phyloP scores from a whole-genome alignment of 345 rosid genomes.

The Pistacia integerrima region DNA sequence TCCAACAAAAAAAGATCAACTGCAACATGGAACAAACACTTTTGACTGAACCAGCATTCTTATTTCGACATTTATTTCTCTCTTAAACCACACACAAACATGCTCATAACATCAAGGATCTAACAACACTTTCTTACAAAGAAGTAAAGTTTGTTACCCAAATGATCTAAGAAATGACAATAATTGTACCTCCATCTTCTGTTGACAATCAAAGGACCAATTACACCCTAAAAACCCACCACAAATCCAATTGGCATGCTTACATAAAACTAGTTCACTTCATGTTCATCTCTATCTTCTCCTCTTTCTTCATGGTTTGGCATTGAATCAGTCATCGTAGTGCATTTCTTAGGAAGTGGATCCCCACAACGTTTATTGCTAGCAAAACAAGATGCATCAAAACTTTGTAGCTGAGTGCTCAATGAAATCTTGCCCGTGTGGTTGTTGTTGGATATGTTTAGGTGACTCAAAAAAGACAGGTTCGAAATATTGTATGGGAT shows the following conservation, averaged over 20 bases:
- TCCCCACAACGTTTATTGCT: background rate
- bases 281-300: background rate
- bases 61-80: no score
- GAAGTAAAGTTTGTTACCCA: no score
- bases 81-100: no score
- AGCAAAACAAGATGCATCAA: no score
- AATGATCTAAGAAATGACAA: no score
- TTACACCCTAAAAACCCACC: background rate
- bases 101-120: no score
- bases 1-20: no score
- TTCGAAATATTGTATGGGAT: background rate
- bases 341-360: background rate
- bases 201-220: background rate
- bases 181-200: no score
- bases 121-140: no score
- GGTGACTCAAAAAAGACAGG: conserved; percentile 10
- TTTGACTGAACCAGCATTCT: no score
- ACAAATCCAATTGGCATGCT: background rate
- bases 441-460: background rate
- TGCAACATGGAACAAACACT: no score
- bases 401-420: background rate
- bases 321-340: background rate
- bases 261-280: background rate
- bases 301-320: background rate
- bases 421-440: background rate